These are phyloP conservation scores for Rhazya stricta DNA, from an alignment of 257 asterid species.

Conservation along the genomic window DNA sequence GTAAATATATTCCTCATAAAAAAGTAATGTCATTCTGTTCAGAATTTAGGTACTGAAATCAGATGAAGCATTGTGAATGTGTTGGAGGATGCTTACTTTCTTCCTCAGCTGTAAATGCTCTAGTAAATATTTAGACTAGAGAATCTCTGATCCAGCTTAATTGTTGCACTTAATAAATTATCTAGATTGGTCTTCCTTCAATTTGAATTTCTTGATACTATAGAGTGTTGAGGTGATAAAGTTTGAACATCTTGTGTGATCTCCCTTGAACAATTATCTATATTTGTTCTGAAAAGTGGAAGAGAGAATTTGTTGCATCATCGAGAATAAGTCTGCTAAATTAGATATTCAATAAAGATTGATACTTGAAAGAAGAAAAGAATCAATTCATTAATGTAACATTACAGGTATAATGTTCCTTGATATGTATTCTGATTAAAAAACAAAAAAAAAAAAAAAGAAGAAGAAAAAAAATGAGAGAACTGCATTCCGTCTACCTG, in stretches of 20 bases:
- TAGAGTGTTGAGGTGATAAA: not conserved
- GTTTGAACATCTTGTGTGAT: too few species aligned
- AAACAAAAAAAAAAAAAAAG: too few species aligned
- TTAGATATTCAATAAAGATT: too few species aligned
- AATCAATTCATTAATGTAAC: not conserved
- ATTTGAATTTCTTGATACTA: not conserved
- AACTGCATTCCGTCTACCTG: not conserved
- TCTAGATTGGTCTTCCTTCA: not conserved
- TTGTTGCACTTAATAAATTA: not conserved
- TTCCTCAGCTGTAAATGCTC: not conserved
- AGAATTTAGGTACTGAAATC: not conserved
- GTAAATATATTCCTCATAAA: conserved; percentile 23
- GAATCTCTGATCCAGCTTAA: not conserved
- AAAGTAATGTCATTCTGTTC: not conserved
- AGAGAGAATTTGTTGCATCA: too few species aligned
- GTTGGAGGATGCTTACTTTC: not conserved
- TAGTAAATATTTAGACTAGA: not conserved
- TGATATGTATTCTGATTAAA: too few species aligned
- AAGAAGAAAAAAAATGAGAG: too few species aligned
- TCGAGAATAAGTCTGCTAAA: too few species aligned
- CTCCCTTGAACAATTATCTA: too few species aligned
- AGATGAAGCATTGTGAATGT: not conserved
- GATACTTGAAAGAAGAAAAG: not conserved
- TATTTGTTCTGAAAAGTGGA: not conserved
- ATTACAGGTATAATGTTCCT: too few species aligned